These are phyloP conservation scores for Taphrina betulina DNA, from an alignment of 1,139 yeast species.

Conservation along the genomic window DNA sequence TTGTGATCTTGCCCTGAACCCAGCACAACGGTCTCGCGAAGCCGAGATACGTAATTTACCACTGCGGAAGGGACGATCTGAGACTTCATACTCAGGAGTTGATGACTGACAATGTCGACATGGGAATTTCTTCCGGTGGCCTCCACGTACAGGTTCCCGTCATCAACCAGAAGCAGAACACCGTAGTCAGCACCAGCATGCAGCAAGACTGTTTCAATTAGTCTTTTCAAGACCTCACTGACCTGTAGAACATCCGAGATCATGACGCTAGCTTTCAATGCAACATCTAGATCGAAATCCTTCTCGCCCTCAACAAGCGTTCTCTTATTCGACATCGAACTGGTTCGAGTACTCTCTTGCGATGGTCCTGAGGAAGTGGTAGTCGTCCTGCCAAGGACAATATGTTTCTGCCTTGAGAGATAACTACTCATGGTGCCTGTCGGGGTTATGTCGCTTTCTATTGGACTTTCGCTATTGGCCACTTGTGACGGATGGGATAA, in stretches of 20 bases:
- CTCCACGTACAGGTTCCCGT: slow-evolving; percentile 35
- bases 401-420: slow-evolving; percentile 1
- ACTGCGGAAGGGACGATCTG: slow-evolving; percentile 33
- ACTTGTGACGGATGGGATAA: slow-evolving; percentile 4
- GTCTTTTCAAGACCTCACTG: slow-evolving; percentile 31
- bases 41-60: slow-evolving; percentile 36
- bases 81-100: slow-evolving; percentile 34
- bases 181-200: slow-evolving; percentile 39
- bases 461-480: neutral
- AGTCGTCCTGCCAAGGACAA: neutral
- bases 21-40: slow-evolving; percentile 37
- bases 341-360: neutral
- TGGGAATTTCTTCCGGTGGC: slow-evolving; percentile 32
- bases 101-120: slow-evolving; percentile 30
- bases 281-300: slow-evolving; percentile 27
- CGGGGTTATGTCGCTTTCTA: slow-evolving; percentile 9
- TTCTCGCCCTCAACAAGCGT: neutral
- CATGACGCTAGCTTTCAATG: slow-evolving; percentile 26
- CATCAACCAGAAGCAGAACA: slow-evolving; percentile 37
- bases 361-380: slow-evolving; percentile 3
- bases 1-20: slow-evolving; percentile 36
- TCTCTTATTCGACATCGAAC: neutral
- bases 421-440: slow-evolving; percentile 21
- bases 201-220: slow-evolving; percentile 38
- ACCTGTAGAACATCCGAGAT: slow-evolving; percentile 23